Evolutionary conservation across 306 rosid genomes (phyloP), one percentile per base, ranked within the genome.

Genomic region (Prunus mume): DNA sequence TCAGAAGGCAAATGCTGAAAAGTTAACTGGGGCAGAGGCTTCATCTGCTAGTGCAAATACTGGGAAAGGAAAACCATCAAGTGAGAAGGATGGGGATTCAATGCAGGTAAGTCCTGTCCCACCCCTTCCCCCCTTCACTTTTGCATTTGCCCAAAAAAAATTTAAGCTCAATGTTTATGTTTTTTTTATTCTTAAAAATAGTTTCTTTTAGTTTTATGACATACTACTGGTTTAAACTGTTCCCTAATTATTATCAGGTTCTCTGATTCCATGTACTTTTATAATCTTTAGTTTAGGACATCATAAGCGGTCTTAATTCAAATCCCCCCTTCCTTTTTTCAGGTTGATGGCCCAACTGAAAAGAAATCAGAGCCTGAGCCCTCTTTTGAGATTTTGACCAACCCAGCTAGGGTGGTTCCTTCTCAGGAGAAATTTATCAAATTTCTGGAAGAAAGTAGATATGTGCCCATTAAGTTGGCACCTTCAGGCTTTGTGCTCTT

Each of bases 391-490:
- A 85, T 95, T 79, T 85, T 95, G 75, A 90, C 88, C 68, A 95
- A 95, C 78, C 98, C 98, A 65, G 97, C 98, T 7, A 90, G 98
- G 82, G 98, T 92, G 74, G 95, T 92, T 83, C 98, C 98, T 80
- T 87, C 97, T 24, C 98, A 95, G 87, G 98, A 95, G 88, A 93
- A 90, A 72, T 82, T 72, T 55, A 85, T 92, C 56, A 95, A 89
- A 54, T 95, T 89, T 78, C 71, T 90, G 77, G 92, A 92, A 86
- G 97, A 87, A 24, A 86, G 97, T 91, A 83, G 98, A 95, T 95
- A 95, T 19, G 89, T 82, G 65, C 98, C 98, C 2, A 86, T 95
- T 63, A 95, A 95, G 80, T 79, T 92, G 67, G 93, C 93, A 47
- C 92, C 98, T 51, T 95, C 98, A 6, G 98, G 98, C 38, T 95